These are phyloP conservation scores for Oidium heveae DNA, from an alignment of 2,329 filamentous ascomycete species.

Conservation along the genomic window DNA sequence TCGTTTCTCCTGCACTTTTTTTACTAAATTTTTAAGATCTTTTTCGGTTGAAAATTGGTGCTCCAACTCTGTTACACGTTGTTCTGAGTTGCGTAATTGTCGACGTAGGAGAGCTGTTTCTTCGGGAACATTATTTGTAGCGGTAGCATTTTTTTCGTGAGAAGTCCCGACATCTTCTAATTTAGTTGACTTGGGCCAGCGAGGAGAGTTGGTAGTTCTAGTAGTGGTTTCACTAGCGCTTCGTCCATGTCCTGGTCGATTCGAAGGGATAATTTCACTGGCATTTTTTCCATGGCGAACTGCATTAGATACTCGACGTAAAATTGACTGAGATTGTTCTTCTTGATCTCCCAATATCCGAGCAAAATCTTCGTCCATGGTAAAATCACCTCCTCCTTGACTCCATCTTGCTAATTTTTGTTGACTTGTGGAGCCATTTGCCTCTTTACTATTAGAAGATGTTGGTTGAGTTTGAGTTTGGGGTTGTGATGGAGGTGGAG, in stretches of 20 bases:
- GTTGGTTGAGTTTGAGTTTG: conserved; percentile 9
- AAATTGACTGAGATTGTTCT: conserved; percentile 51
- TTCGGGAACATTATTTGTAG: conserved; percentile 37
- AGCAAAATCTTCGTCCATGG: conserved; percentile 86
- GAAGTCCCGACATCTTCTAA: conserved; percentile 25
- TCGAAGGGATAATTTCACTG: conserved; percentile 32
- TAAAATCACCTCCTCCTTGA: conserved; percentile 53
- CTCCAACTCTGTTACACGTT: conserved; percentile 67
- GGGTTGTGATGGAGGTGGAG: conserved; percentile 13
- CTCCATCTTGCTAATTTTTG: conserved; percentile 51
- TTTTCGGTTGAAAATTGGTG: conserved; percentile 40
- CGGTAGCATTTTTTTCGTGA: conserved; percentile 43
- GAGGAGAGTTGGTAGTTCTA: conserved; percentile 34
- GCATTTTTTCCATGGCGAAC: conserved; percentile 80
- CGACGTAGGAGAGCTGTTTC: conserved; percentile 43
- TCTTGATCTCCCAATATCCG: conserved; percentile 54
- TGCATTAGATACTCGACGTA: conserved; percentile 76
- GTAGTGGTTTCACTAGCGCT: conserved; percentile 46
- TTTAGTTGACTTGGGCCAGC: conserved; percentile 42
- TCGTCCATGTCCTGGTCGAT: conserved; percentile 26
- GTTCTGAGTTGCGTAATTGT: conserved; percentile 58
- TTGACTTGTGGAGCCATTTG: conserved; percentile 21
- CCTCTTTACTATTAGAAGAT: conserved; percentile 19
- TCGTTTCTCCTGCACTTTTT: conserved; percentile 71
- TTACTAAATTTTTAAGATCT: conserved; percentile 38